Evolutionary conservation across 2,329 filamentous ascomycete genomes (phyloP), one percentile per base, ranked within the genome.

Genomic region (Penicillium freii): DNA sequence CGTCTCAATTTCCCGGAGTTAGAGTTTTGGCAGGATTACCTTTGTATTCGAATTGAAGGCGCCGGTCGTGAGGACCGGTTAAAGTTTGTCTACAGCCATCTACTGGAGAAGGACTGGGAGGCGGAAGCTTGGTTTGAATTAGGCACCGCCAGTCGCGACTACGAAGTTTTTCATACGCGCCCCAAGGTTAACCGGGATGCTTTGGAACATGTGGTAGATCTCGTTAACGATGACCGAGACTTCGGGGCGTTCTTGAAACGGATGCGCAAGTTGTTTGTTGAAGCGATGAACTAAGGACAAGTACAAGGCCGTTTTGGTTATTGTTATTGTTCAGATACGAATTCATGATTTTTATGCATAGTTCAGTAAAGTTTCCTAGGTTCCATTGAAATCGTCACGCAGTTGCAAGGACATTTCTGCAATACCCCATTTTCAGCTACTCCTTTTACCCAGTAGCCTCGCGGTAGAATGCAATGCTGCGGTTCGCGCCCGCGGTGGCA

Each of bases 111-210:
- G 68, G 88, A 94, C 71, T 92, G 90, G 88, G 90, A 92, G 66
- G 83, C 87, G 58, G 92, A 97, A 77, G 92, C 90, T 15, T 95
- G 90, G 87, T 97, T 99, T 71, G 93, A 97, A 78, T 80, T 99
- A 56, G 87, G 89, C 65, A 96, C 90, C 45, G 85, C 86, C 36
- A 86, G 85, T 62, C 82, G 90, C 59, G 92, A 96, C 68, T 97
- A 97, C 75, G 89, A 90, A 62, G 88, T 97, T 38, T 83, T 87
- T 58, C 88, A 90, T 66, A 89, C 88, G 67, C 82, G 89, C 70
- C 94, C 94, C 13, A 84, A 82, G 66, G 61, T 87, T 39, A 82
- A 86, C 48, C 73, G 73, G 46, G 78, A 80, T 7, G 78, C 80
- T 36, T 77, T 87, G 23, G 82, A 85, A 19, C 75, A 76, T 34